Evolutionary conservation across 148 eudicot species (phyloP), one percentile per base, ranked within the genome.

Genomic region (Persicaria tinctoria): DNA sequence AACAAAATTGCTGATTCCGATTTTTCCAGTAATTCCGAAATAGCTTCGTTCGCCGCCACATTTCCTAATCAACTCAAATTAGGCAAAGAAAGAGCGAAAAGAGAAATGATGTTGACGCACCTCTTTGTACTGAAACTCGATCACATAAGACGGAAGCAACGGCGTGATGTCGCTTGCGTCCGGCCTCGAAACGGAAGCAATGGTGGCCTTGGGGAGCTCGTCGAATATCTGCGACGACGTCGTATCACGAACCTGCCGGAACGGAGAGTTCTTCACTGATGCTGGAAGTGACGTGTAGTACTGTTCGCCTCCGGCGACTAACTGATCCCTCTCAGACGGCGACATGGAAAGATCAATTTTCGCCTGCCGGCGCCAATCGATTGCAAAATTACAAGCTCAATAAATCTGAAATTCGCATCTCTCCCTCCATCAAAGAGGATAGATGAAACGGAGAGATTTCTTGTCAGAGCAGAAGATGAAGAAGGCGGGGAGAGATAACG

Each of bases 101-200:
- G 3, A 23, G 23, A 60, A 60, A 60, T 41, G 41, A 5, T 41
- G 5, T 66, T 44, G 70, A 6, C 70, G 17, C 74, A 70, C 98
- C 97, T 92, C 97, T 70, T 92, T 95, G 81, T 95, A 92, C n/a
- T 89, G 87, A n/a, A 92, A 78, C 70, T 90, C 86, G 74, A 95
- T 92, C 59, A 87, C 85, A 83, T 95, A 95, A 17, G 97, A 88
- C 73, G 92, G 82, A 72, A 88, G 96, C 78, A 95, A 76, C 2
- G 98, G 97, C 75, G 88, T 84, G 53, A 95, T 77, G 81, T 95
- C 97, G 70, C 86, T 76, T 48, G 86, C 89, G 53, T 95, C 97
- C 1, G 96, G 90, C 51, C 89, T 82, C 6, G 92, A 89, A n/a
- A 95, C 96, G 4, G 92, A 83, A 8, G 90, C 83, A 48, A 92